A percentile compares a stretch with the other conserved stretches of the same genome.
phyloP scores from a whole-genome alignment of 2,329 filamentous ascomycete genomes.

The Penicillium sp. region DNA sequence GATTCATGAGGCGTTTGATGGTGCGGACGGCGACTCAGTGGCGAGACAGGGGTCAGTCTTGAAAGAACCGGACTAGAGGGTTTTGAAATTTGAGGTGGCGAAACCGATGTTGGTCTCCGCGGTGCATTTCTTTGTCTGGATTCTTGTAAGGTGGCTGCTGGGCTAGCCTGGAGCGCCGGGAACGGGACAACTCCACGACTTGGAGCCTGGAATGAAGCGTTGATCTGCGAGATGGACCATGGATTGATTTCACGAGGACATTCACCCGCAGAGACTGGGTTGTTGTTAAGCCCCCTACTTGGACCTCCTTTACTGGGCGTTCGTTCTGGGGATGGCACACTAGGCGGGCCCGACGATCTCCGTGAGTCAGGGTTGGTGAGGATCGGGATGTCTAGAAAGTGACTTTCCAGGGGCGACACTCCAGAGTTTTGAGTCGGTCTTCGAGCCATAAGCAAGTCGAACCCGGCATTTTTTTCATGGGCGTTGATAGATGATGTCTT shows the following conservation, averaged over 20 bases:
- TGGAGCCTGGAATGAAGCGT: slow-evolving; percentile 23
- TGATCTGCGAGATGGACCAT: slow-evolving; percentile 26
- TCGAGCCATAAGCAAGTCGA: slow-evolving; percentile 26
- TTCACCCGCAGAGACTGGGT: background rate
- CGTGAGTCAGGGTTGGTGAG: background rate
- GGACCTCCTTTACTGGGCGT: background rate
- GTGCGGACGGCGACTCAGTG: slow-evolving; percentile 9
- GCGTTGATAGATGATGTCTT: background rate
- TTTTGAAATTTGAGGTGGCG: slow-evolving; percentile 9
- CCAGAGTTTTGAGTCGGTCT: background rate
- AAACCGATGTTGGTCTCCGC: background rate
- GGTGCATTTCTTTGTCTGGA: background rate
- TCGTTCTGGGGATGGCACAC: background rate
- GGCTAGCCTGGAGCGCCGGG: background rate
- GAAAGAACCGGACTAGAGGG: slow-evolving; percentile 10
- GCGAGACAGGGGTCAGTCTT: slow-evolving; percentile 16
- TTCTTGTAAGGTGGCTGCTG: background rate
- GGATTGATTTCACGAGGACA: slow-evolving; percentile 20
- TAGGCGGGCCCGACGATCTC: background rate
- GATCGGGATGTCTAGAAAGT: background rate
- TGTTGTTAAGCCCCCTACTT: background rate
- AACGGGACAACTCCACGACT: background rate
- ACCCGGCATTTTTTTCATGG: background rate
- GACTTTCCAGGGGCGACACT: background rate
- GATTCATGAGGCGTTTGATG: background rate